These are phyloP conservation scores for Gardenia jasminoides DNA, from an alignment of 257 asterid genomes.

Conservation along the genomic window DNA sequence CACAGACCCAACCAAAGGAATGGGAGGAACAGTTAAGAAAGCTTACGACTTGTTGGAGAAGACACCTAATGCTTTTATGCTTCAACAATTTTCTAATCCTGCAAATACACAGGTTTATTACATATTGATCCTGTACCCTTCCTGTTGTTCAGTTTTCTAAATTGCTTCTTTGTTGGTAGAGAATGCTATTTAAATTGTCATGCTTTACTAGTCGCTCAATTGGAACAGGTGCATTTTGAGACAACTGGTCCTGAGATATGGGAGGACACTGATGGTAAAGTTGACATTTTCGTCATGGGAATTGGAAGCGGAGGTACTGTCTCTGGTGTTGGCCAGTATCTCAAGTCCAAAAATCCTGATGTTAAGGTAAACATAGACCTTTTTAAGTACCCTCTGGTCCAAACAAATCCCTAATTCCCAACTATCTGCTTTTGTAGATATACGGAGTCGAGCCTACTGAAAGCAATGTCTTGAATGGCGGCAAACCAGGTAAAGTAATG, in stretches of 20 bases:
- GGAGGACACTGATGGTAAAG: constrained; percentile 93
- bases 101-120: constrained; percentile 70
- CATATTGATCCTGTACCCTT: neutral
- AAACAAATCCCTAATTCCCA: neutral
- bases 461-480: constrained; percentile 87
- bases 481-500: constrained; percentile 70
- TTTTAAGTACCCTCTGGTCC: neutral
- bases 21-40: constrained; percentile 96
- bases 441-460: constrained; percentile 93
- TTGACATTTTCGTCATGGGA: constrained; percentile 92
- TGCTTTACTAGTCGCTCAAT: neutral
- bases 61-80: constrained; percentile 82
- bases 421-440: constrained; percentile 40
- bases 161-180: neutral
- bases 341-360: constrained; percentile 79
- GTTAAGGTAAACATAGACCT: constrained; percentile 52
- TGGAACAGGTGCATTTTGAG: constrained; percentile 77
- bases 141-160: neutral
- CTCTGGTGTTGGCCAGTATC: constrained; percentile 89
- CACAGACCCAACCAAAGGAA: constrained; percentile 89
- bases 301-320: constrained; percentile 99
- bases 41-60: constrained; percentile 77
- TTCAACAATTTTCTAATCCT: constrained; percentile 92
- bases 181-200: neutral
- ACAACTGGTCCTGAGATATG: constrained; percentile 99